A percentile compares a stretch with the other conserved stretches of the same genome.
phyloP scores from a whole-genome alignment of 345 rosid species.

The Hevea brasiliensis region DNA sequence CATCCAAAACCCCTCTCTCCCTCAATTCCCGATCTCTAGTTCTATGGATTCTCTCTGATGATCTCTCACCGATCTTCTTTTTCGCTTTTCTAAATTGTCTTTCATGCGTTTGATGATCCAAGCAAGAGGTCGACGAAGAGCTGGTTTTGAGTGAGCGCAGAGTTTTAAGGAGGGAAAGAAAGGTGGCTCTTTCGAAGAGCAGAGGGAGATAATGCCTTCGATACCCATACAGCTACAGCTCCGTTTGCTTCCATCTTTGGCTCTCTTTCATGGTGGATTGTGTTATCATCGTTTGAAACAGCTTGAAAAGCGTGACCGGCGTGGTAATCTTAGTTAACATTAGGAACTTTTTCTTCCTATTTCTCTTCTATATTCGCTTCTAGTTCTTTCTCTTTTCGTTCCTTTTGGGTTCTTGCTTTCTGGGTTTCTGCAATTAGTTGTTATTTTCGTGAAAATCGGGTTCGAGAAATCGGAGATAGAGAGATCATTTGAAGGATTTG shows the following conservation, averaged over 20 bases:
- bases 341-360: neutral
- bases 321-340: conserved; percentile 93
- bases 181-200: conserved; percentile 63
- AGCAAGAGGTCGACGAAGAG: too few relatives aligned
- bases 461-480: neutral
- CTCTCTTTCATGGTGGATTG: conserved; percentile 55
- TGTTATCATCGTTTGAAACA: conserved; percentile 78
- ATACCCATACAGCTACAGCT: conserved; percentile 50
- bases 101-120: neutral
- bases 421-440: conserved; percentile 1
- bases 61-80: too few relatives aligned
- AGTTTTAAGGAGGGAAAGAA: neutral
- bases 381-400: neutral
- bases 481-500: conserved; percentile 4
- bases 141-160: conserved; percentile 3
- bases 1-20: neutral
- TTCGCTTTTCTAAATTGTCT: too few relatives aligned
- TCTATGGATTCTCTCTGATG: neutral
- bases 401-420: neutral
- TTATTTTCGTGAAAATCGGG: neutral
- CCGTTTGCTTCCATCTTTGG: conserved; percentile 54
- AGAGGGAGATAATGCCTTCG: conserved; percentile 72
- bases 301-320: conserved; percentile 88
- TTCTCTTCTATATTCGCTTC: neutral
- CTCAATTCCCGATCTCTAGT: neutral